Evolutionary conservation across 2,329 filamentous ascomycete species (phyloP), one percentile per base, ranked within the genome.

Genomic region (Colletotrichum sp.): DNA sequence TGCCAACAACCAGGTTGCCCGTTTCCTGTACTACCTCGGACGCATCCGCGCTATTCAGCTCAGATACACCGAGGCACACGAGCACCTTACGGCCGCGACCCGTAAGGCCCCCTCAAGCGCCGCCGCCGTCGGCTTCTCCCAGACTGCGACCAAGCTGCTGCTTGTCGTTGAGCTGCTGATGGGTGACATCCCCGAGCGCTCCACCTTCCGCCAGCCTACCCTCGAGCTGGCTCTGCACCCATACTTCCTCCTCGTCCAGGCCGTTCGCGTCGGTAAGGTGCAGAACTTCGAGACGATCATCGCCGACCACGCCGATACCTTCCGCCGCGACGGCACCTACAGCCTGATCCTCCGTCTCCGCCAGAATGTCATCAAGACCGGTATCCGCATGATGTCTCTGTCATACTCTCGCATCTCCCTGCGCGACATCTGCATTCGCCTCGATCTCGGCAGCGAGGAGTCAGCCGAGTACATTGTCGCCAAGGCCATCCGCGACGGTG

Each of bases 301-400:
- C 77, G 93, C 94, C 80, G 91, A 93, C 66, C 93, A 98, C 83
- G 93, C 93, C 74, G 92, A 95, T 60, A 93, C 93, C 13, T 99
- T 99, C 93, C 94, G 95, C 82, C 94, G 94, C 79, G 97, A 99
- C 84, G 95, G 95, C 73, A 99, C 96, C 24, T 99, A 99, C 88
- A 98, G 96, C 13, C 90, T 99, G 74, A 98, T 99, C 81, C 91
- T 99, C 78, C 96, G 97, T 78, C 90, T 99, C 77, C 93, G 97
- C 80, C 97, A 99, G 87, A 99, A 99, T 83, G 97, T 99, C 83
- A 99, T 99, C 92, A 98, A 98, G 90, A 99, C 97, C 5, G 97
- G 97, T 79, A 98, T 99, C 78, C 95, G 97, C 80, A 98, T 99
- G 96, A 98, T 99, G 92, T 99, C 96, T 55, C 90, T 99, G 78